Evolutionary conservation across 2,329 filamentous ascomycete species (phyloP).

Genomic region (Ophiocordyceps robertsii): DNA sequence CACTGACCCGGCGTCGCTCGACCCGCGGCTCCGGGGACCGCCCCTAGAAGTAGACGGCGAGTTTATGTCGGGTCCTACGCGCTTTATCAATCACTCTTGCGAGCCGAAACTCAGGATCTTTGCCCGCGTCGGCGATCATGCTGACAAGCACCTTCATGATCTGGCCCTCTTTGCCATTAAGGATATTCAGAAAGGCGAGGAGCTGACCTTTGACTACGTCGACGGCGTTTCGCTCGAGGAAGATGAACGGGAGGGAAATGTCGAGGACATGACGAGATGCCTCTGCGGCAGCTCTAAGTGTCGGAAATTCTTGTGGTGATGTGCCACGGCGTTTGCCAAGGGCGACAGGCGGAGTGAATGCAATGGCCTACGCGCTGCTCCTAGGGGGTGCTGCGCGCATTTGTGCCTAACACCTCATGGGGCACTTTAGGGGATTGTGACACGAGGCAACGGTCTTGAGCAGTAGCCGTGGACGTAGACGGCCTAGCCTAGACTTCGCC

Average conservation of each 20-base stretch:
- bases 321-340: neutral
- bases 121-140: slow-evolving; percentile 63
- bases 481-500: too few relatives aligned
- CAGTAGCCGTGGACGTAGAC: too few relatives aligned
- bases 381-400: too few relatives aligned
- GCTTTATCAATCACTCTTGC: slow-evolving; percentile 77
- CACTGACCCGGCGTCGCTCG: slow-evolving; percentile 39
- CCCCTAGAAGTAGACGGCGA: slow-evolving; percentile 57
- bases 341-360: neutral
- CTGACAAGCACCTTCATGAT: slow-evolving; percentile 62
- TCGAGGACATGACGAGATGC: slow-evolving; percentile 41
- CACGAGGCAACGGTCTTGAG: too few relatives aligned
- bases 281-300: slow-evolving; percentile 54
- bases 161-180: slow-evolving; percentile 61
- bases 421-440: too few relatives aligned
- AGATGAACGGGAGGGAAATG: slow-evolving; percentile 24
- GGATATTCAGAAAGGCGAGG: slow-evolving; percentile 50
- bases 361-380: too few relatives aligned
- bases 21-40: slow-evolving; percentile 39
- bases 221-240: slow-evolving; percentile 46
- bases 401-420: too few relatives aligned
- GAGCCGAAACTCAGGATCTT: slow-evolving; percentile 70
- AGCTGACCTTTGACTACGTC: slow-evolving; percentile 71
- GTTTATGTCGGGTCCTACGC: slow-evolving; percentile 62
- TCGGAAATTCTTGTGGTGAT: slow-evolving; percentile 54